phyloP scores from a whole-genome alignment of 129 eudicot species.

The Dittrichia graveolens region DNA sequence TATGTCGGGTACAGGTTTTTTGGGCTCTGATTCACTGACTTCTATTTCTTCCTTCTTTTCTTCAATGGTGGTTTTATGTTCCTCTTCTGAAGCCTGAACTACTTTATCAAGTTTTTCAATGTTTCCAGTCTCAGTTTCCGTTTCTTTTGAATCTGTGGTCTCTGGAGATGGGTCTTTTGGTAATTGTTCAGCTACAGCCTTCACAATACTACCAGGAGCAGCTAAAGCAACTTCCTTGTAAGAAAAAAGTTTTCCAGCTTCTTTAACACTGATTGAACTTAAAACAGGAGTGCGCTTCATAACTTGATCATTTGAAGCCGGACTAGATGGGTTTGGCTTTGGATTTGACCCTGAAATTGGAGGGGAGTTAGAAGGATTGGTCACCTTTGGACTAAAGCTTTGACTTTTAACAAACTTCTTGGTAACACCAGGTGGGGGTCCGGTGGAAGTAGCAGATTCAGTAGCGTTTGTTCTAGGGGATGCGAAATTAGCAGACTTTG shows the following conservation, averaged over 20 bases:
- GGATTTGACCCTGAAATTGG: slow-evolving; percentile 42
- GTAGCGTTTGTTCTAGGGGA: slow-evolving; percentile 54
- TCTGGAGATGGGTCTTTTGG: slow-evolving; percentile 47
- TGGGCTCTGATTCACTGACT: slow-evolving; percentile 19
- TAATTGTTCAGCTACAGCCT: slow-evolving; percentile 72
- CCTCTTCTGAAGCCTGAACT: slow-evolving; percentile 37
- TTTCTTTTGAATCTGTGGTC: slow-evolving; percentile 27
- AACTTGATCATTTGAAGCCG: slow-evolving; percentile 56
- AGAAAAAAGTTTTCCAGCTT: slow-evolving; percentile 86
- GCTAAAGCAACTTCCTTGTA: slow-evolving; percentile 98
- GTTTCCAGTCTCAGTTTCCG: slow-evolving; percentile 38
- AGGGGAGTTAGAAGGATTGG: slow-evolving; percentile 35
- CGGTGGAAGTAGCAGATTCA: slow-evolving; percentile 56
- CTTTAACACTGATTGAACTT: slow-evolving; percentile 63
- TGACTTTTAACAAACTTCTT: slow-evolving; percentile 65
- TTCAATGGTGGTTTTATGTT: slow-evolving; percentile 9
- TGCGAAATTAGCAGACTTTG: slow-evolving; percentile 54
- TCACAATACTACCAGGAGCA: slow-evolving; percentile 89
- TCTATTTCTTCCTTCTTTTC: slow-evolving; percentile 32
- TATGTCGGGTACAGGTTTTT: background rate
- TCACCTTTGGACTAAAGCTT: slow-evolving; percentile 71
- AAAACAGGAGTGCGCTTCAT: slow-evolving; percentile 51
- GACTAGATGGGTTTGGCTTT: slow-evolving; percentile 69
- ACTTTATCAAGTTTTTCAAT: slow-evolving; percentile 31
- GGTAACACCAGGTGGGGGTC: slow-evolving; percentile 36